A percentile compares a stretch with the other conserved stretches of the same genome.
Conservation (phyloP, 768 basidiomycete genomes). For the Amanita pseudoporphyria region DNA sequence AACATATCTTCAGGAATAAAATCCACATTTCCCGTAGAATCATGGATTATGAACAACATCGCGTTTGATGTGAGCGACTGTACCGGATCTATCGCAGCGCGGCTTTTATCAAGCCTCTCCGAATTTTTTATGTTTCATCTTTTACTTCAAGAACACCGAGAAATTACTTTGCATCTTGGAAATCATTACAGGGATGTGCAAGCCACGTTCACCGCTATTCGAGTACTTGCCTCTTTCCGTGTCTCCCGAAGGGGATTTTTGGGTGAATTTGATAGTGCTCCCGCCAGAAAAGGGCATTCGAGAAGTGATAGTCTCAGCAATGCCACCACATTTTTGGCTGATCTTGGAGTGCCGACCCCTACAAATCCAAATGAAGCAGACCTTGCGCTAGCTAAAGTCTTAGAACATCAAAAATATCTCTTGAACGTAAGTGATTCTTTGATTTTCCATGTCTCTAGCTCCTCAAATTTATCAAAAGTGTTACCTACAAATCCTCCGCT, state of each 20-base stretch:
- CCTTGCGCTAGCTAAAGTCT: not conserved
- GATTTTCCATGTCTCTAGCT: not conserved
- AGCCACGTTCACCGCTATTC: not conserved
- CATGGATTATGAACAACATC: not conserved
- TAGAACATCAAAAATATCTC: constrained; percentile 11
- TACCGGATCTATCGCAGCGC: not conserved
- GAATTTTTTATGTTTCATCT: not conserved
- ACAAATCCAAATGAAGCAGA: not conserved
- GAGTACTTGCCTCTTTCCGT: not conserved
- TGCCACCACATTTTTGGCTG: not conserved
- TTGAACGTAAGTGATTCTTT: constrained; percentile 12
- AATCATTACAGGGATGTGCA: not conserved
- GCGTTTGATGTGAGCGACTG: not conserved
- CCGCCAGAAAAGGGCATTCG: not conserved
- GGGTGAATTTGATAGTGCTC: not conserved
- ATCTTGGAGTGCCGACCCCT: not conserved
- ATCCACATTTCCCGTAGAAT: not conserved
- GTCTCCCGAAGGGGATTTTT: not conserved
- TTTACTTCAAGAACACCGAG: not conserved
- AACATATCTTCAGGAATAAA: not conserved
- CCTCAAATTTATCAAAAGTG: constrained; percentile 9
- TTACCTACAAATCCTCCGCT: constrained; percentile 11
- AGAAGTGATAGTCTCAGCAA: not conserved
- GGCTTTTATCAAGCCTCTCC: not conserved
- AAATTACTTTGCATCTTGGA: not conserved